These are phyloP conservation scores for Chytriomyces confervae DNA, from an alignment of 192 early-diverging fungal species.

Conservation along the genomic window DNA sequence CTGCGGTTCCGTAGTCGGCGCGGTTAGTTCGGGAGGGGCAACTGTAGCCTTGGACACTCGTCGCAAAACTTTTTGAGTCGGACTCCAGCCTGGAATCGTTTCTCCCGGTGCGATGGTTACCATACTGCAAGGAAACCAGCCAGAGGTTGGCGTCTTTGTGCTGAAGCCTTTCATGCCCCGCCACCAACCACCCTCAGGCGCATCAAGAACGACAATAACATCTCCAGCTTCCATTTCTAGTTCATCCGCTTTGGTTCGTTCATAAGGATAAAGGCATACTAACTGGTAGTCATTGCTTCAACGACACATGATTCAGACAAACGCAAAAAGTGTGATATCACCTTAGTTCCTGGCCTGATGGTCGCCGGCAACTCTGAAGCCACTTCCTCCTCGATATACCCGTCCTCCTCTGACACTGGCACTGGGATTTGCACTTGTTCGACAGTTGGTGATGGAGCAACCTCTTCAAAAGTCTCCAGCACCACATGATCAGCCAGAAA, in stretches of 20 bases:
- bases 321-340: not conserved
- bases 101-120: conserved; percentile 41
- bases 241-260: conserved; percentile 58
- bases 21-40: not conserved
- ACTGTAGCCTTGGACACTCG: conserved; percentile 2
- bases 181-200: conserved; percentile 67
- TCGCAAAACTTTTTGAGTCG: conserved; percentile 16
- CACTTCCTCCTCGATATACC: conserved; percentile 35
- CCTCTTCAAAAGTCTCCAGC: conserved; percentile 49
- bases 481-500: conserved; percentile 52
- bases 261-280: conserved; percentile 39
- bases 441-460: not conserved
- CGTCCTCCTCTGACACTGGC: conserved; percentile 26
- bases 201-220: conserved; percentile 53
- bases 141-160: conserved; percentile 47
- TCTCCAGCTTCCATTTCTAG: conserved; percentile 51
- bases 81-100: conserved; percentile 29
- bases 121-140: conserved; percentile 60
- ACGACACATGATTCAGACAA: not conserved
- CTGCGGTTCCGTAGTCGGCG: not conserved
- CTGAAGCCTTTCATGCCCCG: conserved; percentile 55
- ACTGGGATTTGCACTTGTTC: not conserved
- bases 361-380: conserved; percentile 37
- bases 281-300: not conserved
- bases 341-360: conserved; percentile 54